Evolutionary conservation across 768 basidiomycete genomes (phyloP), one percentile per base, ranked within the genome.

Genomic region (Russula olivacea): DNA sequence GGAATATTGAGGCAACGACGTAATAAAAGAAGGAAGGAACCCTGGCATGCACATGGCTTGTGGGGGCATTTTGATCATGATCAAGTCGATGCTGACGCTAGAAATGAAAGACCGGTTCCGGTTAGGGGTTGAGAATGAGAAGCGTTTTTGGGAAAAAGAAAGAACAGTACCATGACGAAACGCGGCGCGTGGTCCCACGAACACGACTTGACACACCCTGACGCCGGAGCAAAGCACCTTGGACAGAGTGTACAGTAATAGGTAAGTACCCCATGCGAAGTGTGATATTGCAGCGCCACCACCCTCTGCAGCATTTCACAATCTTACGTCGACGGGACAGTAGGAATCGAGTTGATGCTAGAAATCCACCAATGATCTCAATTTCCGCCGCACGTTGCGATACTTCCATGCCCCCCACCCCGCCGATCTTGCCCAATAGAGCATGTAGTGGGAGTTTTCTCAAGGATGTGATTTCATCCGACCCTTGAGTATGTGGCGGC

Each of bases 371-470:
- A 15, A 76, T 68, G 10, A 71, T 69, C 41, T 76, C 66, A 10
- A 71, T 69, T 43, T 68, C 34, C 50, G 74, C 66, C 55, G 68
- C 17, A 52, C 51, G 32, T 21, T 34, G 36, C 73, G 30, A 71
- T 58, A 36, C 19, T n/a, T 45, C 43, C n/a, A 45, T 9, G 21
- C 45, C 45, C 45, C 21, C 45, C 45, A n/a, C n/a, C 72, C 73
- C 48, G 14, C 28, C 71, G 62, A 66, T 76, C 76, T 62, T 76
- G 74, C 64, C 61, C 66, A 70, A 36, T 71, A 71, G 47, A 74
- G 60, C 63, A 71, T 70, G 64, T 75, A 74, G 34, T 71, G 62
- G 34, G 72, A 73, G n/a, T 73, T 59, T 2, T 69, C 66, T n/a
- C 32, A 74, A 72, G 40, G 36, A 68, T 68, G 30, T 72, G 10